Evolutionary conservation across 192 early-diverging fungal species (phyloP), one percentile per base, ranked within the genome.

Genomic region (Dissophora globulifera): DNA sequence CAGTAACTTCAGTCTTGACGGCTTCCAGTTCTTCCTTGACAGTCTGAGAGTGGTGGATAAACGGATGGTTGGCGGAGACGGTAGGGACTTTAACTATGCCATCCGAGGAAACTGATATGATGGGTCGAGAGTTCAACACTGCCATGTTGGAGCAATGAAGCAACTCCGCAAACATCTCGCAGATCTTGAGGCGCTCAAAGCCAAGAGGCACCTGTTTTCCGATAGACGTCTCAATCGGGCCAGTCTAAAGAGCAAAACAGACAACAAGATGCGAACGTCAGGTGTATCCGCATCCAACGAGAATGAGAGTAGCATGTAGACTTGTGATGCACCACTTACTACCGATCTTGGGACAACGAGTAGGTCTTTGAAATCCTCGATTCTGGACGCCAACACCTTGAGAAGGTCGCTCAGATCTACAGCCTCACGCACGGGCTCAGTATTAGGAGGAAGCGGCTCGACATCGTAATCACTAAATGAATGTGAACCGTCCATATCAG

Each of bases 91-190:
- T 60, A 25, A 75, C 69, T 35, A 62, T 78, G 3, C 80, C 80
- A 48, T 82, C 71, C 4, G 74, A 29, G 2, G 69, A 60, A 20
- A 67, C 59, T 26, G 61, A 58, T 17, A 79, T 76, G 45, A 68
- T 69, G n/a, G 62, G 49, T 16, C 70, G 58, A 48, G 80, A 65
- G 64, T 94, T 94, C 11, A 94, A 74, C 2, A 87, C 87, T 17
- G 86, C 85, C 92, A 94, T 92, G 69, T 90, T 93, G 40, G 93
- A 92, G 70, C 93, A 93, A 69, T 98, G 98, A 49, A 99, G 78
- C 17, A 99, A 81, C 83, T 99, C 98, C 6, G 98, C 98, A 87
- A 98, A 96, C 62, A 99, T 88, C 81, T 99, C 98, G 79, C 98
- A 98, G 40, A 94, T 93, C 58, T 93, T 93, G 38, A 99, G 83